Evolutionary conservation across 495 filamentous ascomycete genomes (phyloP), one percentile per base, ranked within the genome.

Genomic region (Hypoxylon intermedium): DNA sequence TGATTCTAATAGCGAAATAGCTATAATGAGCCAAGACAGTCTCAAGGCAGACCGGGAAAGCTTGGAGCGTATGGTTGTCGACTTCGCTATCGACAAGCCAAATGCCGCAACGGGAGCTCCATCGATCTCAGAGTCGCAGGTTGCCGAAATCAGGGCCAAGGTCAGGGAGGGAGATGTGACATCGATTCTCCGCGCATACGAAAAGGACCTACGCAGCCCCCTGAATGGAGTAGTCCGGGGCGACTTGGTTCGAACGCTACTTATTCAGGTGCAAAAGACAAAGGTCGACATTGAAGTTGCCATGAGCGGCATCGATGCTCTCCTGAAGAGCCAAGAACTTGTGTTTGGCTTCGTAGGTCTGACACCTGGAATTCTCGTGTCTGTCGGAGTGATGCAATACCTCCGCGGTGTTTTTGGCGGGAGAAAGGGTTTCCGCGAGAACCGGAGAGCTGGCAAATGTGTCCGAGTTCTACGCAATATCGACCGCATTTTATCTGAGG

Each of bases 221-320:
- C 85, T 98, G 34, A 75, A 83, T 24, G 92, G 92, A 5, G 88
- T 91, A 0, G 68, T 98, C 12, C 80, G 80, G 37, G 94, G 94
- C 15, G 92, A 97, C 68, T 76, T 98, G n/a, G 77, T 97, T 41
- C 85, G 94, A 44, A 89, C 94, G 18, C 82, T 98, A 44, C 81
- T 98, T 24, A 97, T 98, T 40, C 94, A 98, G 69, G 85, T 98
- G 40, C 94, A 98, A 69, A 98, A 98, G 79, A 98, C 94, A 0
- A 98, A 98, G 77, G 94, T 98, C 21, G 94, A 98, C 64, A 88
- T 98, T 6, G 94, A 98, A 72, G 87, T 98, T 52, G 94, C 94
- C 12, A 89, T 98, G 71, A 89, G 89, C 51, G 94, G 94, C 11
- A 98, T 98, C 50, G 92, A 98, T 73, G 77, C 91, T 20, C 79